Percentiles rank a stretch among this genome's conserved stretches.
phyloP scores from a whole-genome alignment of 495 filamentous ascomycete species.

The Barbatosphaeria neglecta region DNA sequence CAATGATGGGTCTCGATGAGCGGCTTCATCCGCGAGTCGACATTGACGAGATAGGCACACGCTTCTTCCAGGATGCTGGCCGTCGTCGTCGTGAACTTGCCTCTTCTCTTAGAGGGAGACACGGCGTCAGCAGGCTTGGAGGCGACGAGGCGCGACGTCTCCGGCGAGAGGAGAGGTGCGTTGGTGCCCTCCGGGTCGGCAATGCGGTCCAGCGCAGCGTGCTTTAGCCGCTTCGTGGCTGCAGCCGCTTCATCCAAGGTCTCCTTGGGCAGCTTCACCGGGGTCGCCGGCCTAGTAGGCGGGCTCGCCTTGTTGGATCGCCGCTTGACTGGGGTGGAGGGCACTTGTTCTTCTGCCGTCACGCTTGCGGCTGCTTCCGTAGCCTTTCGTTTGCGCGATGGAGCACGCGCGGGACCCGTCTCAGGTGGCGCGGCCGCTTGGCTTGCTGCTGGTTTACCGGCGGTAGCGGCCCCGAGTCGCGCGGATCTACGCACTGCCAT shows the following conservation, averaged over 20 bases:
- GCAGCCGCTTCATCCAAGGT: conserved; percentile 4
- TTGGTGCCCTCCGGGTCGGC: conserved; percentile 46
- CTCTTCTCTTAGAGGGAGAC: conserved; percentile 51
- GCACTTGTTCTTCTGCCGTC: conserved; percentile 6
- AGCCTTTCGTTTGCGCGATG: conserved; percentile 28
- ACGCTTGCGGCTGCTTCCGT: conserved; percentile 1
- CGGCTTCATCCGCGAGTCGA: conserved; percentile 60
- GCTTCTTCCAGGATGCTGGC: conserved; percentile 67
- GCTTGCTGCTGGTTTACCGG: conserved; percentile 15
- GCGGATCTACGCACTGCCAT: conserved; percentile 51
- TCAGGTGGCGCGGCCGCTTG: conserved; percentile 5
- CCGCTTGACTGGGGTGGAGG: conserved; percentile 27
- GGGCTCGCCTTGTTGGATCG: conserved; percentile 16
- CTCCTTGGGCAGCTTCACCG: background rate
- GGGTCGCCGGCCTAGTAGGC: background rate
- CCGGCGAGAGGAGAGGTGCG: conserved; percentile 67
- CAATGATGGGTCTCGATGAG: conserved; percentile 70
- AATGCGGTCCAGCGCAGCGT: conserved; percentile 29
- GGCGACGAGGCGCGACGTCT: conserved; percentile 57
- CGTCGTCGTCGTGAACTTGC: conserved; percentile 47
- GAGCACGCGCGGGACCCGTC: conserved; percentile 1
- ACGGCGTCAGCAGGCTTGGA: conserved; percentile 37
- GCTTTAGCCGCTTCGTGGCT: conserved; percentile 18
- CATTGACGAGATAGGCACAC: conserved; percentile 60
- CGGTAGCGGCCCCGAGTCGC: conserved; percentile 33